Percentiles rank a stretch among this genome's conserved stretches.
Evolutionary conservation across 2,329 filamentous ascomycete genomes (phyloP).

Genomic region (Penicillium concentricum): DNA sequence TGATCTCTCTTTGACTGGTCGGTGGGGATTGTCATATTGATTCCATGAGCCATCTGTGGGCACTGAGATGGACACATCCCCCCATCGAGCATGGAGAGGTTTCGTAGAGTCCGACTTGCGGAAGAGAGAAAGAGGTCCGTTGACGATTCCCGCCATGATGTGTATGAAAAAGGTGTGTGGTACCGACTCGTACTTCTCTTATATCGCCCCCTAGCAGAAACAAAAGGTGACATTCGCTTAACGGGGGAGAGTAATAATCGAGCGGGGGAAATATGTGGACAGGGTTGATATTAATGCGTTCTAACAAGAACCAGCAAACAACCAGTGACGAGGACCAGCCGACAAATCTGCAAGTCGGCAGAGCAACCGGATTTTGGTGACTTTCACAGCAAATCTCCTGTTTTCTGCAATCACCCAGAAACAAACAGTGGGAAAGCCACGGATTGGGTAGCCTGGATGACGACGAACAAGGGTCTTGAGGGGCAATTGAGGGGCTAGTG

Average conservation of each 20-base stretch:
- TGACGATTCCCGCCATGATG: conserved; percentile 31
- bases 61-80: conserved; percentile 38
- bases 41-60: conserved; percentile 42
- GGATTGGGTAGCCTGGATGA: conserved; percentile 17
- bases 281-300: conserved; percentile 6
- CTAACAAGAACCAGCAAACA: conserved; percentile 1
- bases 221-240: conserved; percentile 10
- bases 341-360: background rate
- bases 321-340: background rate
- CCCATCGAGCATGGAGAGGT: conserved; percentile 40
- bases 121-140: conserved; percentile 31
- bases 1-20: conserved; percentile 13
- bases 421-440: conserved; percentile 1
- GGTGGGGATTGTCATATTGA: conserved; percentile 32
- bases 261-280: background rate
- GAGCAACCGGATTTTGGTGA: conserved; percentile 1
- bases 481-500: conserved; percentile 14
- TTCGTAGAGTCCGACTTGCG: conserved; percentile 28
- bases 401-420: conserved; percentile 8
- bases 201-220: background rate
- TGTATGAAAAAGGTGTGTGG: background rate
- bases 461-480: conserved; percentile 14
- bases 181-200: background rate
- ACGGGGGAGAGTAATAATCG: background rate
- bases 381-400: conserved; percentile 6